Conservation (phyloP, 2,329 filamentous ascomycete genomes). For the Zarea fungicola region DNA sequence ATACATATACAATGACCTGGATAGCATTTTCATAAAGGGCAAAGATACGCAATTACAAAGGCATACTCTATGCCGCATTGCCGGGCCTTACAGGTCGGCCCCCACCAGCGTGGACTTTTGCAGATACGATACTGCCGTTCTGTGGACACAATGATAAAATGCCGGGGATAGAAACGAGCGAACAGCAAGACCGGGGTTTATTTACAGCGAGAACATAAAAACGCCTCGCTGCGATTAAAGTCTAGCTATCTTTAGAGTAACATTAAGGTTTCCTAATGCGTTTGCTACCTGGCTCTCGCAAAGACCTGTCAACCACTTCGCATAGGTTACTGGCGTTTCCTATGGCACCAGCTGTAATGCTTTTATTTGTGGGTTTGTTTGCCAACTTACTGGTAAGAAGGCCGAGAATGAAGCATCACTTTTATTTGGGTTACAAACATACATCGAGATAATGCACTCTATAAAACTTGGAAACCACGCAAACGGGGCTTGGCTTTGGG, state of each 20-base stretch:
- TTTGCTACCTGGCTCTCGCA: no score
- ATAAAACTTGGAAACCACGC: neutral
- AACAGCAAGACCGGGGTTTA: conserved; percentile 2
- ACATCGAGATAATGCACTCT: neutral
- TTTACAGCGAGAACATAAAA: neutral
- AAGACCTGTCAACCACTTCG: no score
- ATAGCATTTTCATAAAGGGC: neutral
- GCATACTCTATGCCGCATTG: conserved; percentile 8
- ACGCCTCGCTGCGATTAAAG: no score
- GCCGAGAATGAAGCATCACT: neutral
- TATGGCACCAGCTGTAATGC: neutral
- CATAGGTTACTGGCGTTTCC: neutral
- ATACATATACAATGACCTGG: neutral
- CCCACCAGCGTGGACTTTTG: neutral
- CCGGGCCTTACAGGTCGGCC: neutral
- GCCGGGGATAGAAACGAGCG: no score
- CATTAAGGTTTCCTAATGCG: no score
- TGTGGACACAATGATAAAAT: no score
- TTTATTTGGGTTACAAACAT: neutral
- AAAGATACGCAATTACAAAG: conserved; percentile 1
- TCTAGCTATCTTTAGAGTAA: no score
- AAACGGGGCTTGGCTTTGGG: neutral
- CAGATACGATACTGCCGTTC: conserved; percentile 1
- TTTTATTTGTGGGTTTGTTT: conserved; percentile 4
- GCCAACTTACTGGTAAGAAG: neutral